phyloP scores from a whole-genome alignment of 2,329 filamentous ascomycete species.

The Ciborinia camelliae region DNA sequence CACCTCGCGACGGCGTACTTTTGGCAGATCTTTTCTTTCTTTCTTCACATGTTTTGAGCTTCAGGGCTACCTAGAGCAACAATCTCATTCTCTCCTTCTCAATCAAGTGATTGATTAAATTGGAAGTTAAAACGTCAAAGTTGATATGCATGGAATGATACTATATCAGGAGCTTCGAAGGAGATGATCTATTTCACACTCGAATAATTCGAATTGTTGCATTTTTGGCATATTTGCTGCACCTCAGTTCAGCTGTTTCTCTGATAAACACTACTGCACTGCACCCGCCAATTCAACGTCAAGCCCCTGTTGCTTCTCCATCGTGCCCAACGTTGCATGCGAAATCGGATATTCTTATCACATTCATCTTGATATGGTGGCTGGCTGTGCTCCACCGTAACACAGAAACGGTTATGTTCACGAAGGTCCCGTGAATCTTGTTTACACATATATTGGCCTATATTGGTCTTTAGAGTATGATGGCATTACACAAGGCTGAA shows the following conservation, averaged over 20 bases:
- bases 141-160: background rate
- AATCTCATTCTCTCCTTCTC: background rate
- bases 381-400: background rate
- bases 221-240: background rate
- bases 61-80: background rate
- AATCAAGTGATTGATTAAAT: slow-evolving; percentile 9
- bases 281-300: background rate
- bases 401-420: background rate
- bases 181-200: background rate
- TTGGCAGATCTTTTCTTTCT: background rate
- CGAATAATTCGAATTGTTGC: background rate
- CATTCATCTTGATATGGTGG: background rate
- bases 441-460: background rate
- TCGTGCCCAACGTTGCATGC: background rate
- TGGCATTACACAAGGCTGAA: background rate
- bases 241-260: background rate
- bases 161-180: background rate
- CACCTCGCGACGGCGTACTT: background rate
- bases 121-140: background rate
- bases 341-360: background rate
- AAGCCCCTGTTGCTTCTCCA: background rate
- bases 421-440: background rate
- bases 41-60: background rate
- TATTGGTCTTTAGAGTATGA: background rate
- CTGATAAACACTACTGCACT: background rate